Conservation (phyloP, 306 rosid genomes). For the Mimosa pudica region DNA sequence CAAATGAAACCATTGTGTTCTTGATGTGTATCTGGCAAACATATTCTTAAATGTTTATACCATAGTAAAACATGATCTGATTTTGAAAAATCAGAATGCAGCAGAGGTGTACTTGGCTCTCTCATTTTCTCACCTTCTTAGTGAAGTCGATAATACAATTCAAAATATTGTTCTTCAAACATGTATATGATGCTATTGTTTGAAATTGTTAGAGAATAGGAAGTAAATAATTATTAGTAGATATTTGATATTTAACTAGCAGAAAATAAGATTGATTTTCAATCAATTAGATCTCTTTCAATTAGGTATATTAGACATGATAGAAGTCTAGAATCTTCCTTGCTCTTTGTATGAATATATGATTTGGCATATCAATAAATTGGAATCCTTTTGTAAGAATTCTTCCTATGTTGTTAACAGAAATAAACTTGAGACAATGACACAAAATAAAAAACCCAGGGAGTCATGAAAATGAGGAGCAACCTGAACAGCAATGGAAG, state of each 20-base stretch:
- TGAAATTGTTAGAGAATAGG: too few species aligned
- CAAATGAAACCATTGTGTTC: neutral
- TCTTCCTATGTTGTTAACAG: too few species aligned
- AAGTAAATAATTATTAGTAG: too few species aligned
- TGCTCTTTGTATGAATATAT: too few species aligned
- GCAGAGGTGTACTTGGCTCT: neutral
- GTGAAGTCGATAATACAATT: neutral
- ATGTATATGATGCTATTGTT: neutral
- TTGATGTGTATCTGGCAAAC: neutral
- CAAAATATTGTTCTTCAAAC: neutral
- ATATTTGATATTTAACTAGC: too few species aligned
- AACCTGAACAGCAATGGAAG: conserved; percentile 2
- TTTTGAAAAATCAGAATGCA: neutral
- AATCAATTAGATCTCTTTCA: too few species aligned
- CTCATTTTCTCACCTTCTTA: neutral
- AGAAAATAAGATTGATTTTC: too few species aligned
- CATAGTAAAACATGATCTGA: neutral
- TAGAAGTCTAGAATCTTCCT: too few species aligned
- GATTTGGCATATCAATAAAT: too few species aligned
- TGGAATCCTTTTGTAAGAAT: too few species aligned
- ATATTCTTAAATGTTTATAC: neutral
- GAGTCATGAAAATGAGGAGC: neutral
- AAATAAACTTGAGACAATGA: too few species aligned
- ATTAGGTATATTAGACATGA: too few species aligned
- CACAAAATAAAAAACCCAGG: neutral